Evolutionary conservation across 257 asterid species (phyloP), one percentile per base, ranked within the genome.

Genomic region (Penstemon newberryi): DNA sequence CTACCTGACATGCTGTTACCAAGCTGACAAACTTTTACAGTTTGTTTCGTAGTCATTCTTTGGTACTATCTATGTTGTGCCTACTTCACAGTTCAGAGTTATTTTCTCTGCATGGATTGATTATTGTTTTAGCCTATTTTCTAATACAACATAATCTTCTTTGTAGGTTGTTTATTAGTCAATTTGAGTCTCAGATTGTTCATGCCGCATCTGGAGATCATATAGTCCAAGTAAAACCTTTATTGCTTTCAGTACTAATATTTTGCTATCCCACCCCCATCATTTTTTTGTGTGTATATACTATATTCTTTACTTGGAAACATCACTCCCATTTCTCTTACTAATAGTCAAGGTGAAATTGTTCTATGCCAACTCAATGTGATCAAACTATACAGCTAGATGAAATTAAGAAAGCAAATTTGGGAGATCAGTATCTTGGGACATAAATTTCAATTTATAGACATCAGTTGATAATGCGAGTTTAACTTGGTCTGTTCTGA

Each of bases 111-210:
- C 39, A 18, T 38, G 7, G 67, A 7, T 73, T 71, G 46, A 50
- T 66, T 53, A 15, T 49, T 56, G 15, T 18, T 61, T 7, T 56
- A 5, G 49, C 47, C 73, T 67, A 19, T 76, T 46, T 47, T 68
- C 60, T 74, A 38, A 79, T 59, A 71, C 46, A 12, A 37, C 5
- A 18, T 9, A 56, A 60, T 66, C 40, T 82, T 62, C 53, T 8
- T 66, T 80, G 79, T 80, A 94, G 99, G 96, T 82, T 81, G 69
- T 94, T 94, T 73, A 76, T 85, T 71, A 70, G 63, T 75, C 93
- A 80, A 79, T 78, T 80, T 49, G 87, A 85, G 60, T 69, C 88
- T 69, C 72, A 74, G 78, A 70, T 79, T 52, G 73, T 63, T 80
- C 83, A 86, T 75, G 81, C 74, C 74, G 75, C 80, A 72, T 70